Evolutionary conservation across 2,329 filamentous ascomycete genomes (phyloP).

Genomic region (Fusarium sp.): DNA sequence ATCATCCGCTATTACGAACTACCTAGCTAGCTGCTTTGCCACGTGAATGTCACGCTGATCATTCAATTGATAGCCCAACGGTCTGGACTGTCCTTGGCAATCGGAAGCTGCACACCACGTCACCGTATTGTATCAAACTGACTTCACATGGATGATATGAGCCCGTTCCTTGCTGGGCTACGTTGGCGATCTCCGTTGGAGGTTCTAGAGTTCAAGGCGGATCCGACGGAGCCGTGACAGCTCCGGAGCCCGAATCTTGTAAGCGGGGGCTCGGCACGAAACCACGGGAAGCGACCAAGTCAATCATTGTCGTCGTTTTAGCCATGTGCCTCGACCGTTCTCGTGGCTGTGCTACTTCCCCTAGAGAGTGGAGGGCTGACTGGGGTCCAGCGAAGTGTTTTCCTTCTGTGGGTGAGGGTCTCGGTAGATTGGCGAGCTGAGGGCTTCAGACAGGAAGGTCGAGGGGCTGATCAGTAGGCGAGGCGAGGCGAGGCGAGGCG

Average conservation of each 20-base stretch:
- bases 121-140: conserved; percentile 3
- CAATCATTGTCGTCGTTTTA: neutral
- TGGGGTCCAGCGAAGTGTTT: conserved; percentile 1
- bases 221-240: conserved; percentile 9
- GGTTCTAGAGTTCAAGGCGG: conserved; percentile 4
- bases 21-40: neutral
- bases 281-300: neutral
- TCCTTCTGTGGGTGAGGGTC: conserved; percentile 1
- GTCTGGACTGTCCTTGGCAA: neutral
- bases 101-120: neutral
- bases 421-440: conserved; percentile 36
- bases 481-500: conserved; percentile 23
- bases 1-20: neutral
- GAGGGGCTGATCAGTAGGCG: conserved; percentile 19
- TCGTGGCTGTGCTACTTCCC: neutral
- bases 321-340: conserved; percentile 7
- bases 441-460: conserved; percentile 1
- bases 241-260: neutral
- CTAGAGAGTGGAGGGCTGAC: conserved; percentile 10
- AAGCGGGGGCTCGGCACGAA: conserved; percentile 2
- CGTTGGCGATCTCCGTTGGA: neutral
- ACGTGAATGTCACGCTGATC: conserved; percentile 10
- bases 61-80: neutral
- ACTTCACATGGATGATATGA: neutral
- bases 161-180: neutral